Conservation (phyloP, 495 filamentous ascomycete species). For the Aspergillus baeticus region DNA sequence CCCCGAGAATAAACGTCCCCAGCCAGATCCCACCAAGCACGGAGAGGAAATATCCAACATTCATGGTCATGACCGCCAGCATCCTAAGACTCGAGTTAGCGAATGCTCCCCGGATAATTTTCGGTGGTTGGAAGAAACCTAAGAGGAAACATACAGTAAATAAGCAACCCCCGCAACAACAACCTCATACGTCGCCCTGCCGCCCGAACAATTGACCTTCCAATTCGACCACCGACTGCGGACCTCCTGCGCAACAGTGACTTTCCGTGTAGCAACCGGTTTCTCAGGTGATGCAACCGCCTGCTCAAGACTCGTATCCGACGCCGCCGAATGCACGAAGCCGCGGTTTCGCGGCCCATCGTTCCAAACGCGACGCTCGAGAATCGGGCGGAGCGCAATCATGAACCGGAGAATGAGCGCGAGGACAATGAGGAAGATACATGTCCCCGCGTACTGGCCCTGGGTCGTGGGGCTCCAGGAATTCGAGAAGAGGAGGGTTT, state of each 20-base stretch:
- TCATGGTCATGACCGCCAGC: constrained; percentile 36
- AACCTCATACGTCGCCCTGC: constrained; percentile 23
- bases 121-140: not conserved
- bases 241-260: constrained; percentile 14
- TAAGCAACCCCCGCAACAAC: constrained; percentile 26
- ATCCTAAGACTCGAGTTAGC: constrained; percentile 18
- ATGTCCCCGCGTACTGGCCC: constrained; percentile 32
- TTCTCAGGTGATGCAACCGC: too few relatives aligned
- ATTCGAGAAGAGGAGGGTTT: constrained; percentile 25
- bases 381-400: constrained; percentile 23
- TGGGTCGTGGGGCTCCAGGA: constrained; percentile 22
- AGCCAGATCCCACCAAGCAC: constrained; percentile 28
- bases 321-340: too few relatives aligned
- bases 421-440: constrained; percentile 30
- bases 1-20: constrained; percentile 32
- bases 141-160: constrained; percentile 20
- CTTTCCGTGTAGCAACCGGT: too few relatives aligned
- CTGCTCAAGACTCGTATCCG: too few relatives aligned
- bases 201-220: constrained; percentile 27
- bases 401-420: constrained; percentile 27
- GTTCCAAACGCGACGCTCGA: constrained; percentile 24
- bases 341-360: constrained; percentile 9
- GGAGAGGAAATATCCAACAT: constrained; percentile 32
- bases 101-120: too few relatives aligned
- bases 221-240: constrained; percentile 26